Evolutionary conservation across 2,329 filamentous ascomycete species (phyloP).

Genomic region (Ilyonectria destructans): DNA sequence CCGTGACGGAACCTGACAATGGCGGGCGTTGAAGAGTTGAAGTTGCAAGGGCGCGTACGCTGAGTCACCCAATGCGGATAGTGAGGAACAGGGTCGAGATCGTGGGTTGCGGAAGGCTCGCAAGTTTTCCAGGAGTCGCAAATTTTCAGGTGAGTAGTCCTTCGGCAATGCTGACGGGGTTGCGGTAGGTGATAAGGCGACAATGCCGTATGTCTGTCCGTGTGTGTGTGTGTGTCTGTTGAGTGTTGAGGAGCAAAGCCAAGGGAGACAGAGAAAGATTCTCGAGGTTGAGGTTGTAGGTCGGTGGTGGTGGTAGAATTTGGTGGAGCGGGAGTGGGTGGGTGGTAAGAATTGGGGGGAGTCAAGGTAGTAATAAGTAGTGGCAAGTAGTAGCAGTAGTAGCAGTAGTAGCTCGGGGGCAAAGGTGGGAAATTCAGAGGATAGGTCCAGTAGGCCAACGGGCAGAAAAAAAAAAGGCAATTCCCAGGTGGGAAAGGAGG

Average conservation of each 20-base stretch:
- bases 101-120: conserved; percentile 12
- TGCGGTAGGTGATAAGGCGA: not conserved
- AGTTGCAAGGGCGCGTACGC: conserved; percentile 32
- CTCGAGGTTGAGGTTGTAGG: conserved; percentile 37
- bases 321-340: conserved; percentile 49
- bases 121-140: conserved; percentile 20
- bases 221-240: not conserved
- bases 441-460: conserved; percentile 27
- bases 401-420: conserved; percentile 37
- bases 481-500: conserved; percentile 36
- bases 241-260: conserved; percentile 35
- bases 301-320: conserved; percentile 45
- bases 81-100: conserved; percentile 15
- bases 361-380: conserved; percentile 48
- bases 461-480: conserved; percentile 42
- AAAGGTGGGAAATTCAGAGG: conserved; percentile 37
- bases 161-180: not conserved
- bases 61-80: conserved; percentile 37
- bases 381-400: conserved; percentile 38
- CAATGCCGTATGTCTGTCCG: conserved; percentile 9
- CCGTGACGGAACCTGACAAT: conserved; percentile 24
- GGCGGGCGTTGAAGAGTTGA: conserved; percentile 19
- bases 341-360: conserved; percentile 47
- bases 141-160: not conserved
- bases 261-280: conserved; percentile 28